Conservation (phyloP, 768 basidiomycete genomes). For the Hypsizygus marmoreus region DNA sequence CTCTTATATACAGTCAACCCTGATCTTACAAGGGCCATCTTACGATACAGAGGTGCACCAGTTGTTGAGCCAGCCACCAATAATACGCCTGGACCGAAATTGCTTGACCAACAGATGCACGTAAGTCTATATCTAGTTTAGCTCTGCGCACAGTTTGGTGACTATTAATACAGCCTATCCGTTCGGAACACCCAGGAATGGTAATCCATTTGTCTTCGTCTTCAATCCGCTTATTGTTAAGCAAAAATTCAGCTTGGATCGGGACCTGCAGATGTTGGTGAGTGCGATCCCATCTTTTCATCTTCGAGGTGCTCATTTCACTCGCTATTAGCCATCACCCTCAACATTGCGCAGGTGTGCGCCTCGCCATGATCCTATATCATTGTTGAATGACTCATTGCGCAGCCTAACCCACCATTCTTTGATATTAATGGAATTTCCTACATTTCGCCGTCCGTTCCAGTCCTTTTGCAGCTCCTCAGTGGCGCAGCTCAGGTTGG, state of each 20-base stretch:
- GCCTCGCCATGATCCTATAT: background rate
- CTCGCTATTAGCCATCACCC: slow-evolving; percentile 14
- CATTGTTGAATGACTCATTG: background rate
- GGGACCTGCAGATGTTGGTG: slow-evolving; percentile 19
- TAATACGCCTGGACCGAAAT: slow-evolving; percentile 15
- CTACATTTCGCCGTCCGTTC: slow-evolving; percentile 42
- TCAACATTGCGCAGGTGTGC: slow-evolving; percentile 21
- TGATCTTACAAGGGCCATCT: slow-evolving; percentile 30
- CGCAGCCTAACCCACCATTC: slow-evolving; percentile 31
- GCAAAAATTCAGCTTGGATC: slow-evolving; percentile 15
- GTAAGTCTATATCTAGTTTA: slow-evolving; percentile 7
- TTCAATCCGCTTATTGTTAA: background rate
- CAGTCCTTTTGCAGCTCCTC: slow-evolving; percentile 55
- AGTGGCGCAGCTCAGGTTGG: slow-evolving; percentile 39
- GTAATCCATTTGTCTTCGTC: background rate
- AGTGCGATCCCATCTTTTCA: too few relatives aligned
- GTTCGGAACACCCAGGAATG: slow-evolving; percentile 16
- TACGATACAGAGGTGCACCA: slow-evolving; percentile 33
- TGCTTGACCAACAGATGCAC: slow-evolving; percentile 25
- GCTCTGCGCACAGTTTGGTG: background rate
- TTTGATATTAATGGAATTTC: slow-evolving; percentile 32
- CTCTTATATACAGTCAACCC: slow-evolving; percentile 16
- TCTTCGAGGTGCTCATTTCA: background rate
- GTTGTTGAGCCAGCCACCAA: slow-evolving; percentile 26
- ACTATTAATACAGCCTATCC: slow-evolving; percentile 15